Conservation (phyloP, 164 flowering plant species). For the Stephania yunnanensis region DNA sequence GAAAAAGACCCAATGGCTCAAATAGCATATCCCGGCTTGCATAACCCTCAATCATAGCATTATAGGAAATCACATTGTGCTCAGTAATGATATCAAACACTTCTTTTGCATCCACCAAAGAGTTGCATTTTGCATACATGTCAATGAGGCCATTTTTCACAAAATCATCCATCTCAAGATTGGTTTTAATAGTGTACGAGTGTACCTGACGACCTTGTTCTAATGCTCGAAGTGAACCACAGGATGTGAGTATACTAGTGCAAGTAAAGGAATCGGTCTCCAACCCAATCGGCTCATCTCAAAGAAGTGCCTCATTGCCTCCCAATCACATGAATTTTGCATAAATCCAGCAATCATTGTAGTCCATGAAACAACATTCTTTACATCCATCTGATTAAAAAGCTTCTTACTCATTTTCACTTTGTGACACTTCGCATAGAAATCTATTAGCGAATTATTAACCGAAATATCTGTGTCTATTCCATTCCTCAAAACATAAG, state of each 20-base stretch:
- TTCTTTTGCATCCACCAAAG: constrained; percentile 43
- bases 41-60: constrained; percentile 82
- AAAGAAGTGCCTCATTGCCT: constrained; percentile 46
- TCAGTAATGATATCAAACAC: constrained; percentile 35
- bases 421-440: constrained; percentile 46
- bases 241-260: constrained; percentile 57
- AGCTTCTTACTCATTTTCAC: constrained; percentile 31
- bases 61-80: constrained; percentile 46
- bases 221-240: constrained; percentile 57
- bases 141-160: constrained; percentile 60
- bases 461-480: constrained; percentile 44
- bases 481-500: constrained; percentile 45
- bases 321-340: constrained; percentile 52
- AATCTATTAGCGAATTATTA: constrained; percentile 51
- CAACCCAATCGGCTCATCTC: constrained; percentile 44
- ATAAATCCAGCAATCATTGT: constrained; percentile 70
- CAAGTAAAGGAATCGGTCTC: constrained; percentile 58
- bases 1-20: constrained; percentile 50
- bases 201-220: constrained; percentile 59
- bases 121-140: constrained; percentile 66
- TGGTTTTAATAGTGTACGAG: constrained; percentile 48
- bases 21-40: constrained; percentile 31
- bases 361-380: constrained; percentile 64
- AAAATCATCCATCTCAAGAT: constrained; percentile 49
- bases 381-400: constrained; percentile 44